Conservation (phyloP, 352 stramenopile genomes). For the Globisporangium canariense region DNA sequence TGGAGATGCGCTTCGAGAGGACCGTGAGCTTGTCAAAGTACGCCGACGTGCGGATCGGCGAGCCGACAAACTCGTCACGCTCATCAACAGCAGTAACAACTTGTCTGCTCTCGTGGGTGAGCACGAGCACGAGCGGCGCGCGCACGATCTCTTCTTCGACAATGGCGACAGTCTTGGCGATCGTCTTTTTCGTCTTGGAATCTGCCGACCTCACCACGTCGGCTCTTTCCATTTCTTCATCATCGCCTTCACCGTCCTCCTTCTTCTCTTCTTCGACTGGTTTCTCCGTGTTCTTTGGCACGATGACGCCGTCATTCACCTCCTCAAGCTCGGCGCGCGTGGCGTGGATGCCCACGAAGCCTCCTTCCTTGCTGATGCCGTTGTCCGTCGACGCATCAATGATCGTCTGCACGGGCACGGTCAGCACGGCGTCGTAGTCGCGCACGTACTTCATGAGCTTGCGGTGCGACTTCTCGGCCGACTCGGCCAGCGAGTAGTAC, state of each 20-base stretch:
- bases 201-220: neutral
- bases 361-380: conserved; percentile 78
- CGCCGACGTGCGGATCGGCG: conserved; percentile 17
- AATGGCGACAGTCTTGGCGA: neutral
- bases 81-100: neutral
- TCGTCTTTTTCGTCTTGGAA: conserved; percentile 17
- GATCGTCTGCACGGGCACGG: conserved; percentile 78
- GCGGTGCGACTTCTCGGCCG: conserved; percentile 96
- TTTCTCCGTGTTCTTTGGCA: conserved; percentile 30
- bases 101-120: conserved; percentile 7
- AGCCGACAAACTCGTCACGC: conserved; percentile 8
- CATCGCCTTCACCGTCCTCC: conserved; percentile 17
- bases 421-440: conserved; percentile 87
- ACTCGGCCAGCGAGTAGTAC: conserved; percentile 98
- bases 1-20: conserved; percentile 68
- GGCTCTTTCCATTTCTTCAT: conserved; percentile 1
- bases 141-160: conserved; percentile 11
- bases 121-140: conserved; percentile 11
- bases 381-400: conserved; percentile 87
- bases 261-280: conserved; percentile 8
- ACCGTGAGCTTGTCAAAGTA: conserved; percentile 53
- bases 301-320: conserved; percentile 41
- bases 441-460: conserved; percentile 98
- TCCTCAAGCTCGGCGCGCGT: conserved; percentile 64
- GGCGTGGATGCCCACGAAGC: conserved; percentile 67